Evolutionary conservation across 2,329 filamentous ascomycete species (phyloP).

Genomic region (Penicillium sp.): DNA sequence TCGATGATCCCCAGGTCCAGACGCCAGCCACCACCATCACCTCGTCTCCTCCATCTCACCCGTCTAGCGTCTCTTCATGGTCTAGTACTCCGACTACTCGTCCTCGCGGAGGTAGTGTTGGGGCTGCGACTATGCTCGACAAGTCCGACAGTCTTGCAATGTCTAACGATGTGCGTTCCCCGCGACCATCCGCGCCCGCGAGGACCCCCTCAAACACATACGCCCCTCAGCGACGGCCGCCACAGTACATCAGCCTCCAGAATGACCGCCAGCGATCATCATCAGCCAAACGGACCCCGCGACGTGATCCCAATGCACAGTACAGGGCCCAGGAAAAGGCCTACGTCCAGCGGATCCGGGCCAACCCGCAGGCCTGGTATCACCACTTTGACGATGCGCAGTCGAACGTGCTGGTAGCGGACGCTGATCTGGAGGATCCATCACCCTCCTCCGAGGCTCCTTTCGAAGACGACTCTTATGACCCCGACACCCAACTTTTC

Average conservation of each 20-base stretch:
- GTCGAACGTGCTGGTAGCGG: conserved; percentile 62
- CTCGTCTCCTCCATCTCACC: conserved; percentile 31
- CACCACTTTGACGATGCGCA: conserved; percentile 55
- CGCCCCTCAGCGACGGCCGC: conserved; percentile 56
- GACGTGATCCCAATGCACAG: conserved; percentile 64
- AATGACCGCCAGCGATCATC: conserved; percentile 52
- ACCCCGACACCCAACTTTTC: conserved; percentile 88
- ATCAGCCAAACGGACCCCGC: conserved; percentile 50
- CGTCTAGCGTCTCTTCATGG: conserved; percentile 34
- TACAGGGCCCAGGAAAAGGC: conserved; percentile 86
- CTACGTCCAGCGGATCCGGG: conserved; percentile 85
- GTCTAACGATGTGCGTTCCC: conserved; percentile 46
- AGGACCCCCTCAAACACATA: conserved; percentile 77
- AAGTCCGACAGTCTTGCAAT: conserved; percentile 30
- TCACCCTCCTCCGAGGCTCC: conserved; percentile 79
- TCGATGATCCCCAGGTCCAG: conserved; percentile 30
- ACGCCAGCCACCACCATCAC: conserved; percentile 30
- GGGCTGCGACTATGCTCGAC: conserved; percentile 42
- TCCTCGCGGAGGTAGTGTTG: conserved; percentile 42
- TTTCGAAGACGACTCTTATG: conserved; percentile 76
- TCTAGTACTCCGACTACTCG: conserved; percentile 33
- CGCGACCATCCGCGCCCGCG: conserved; percentile 63
- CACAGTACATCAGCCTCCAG: conserved; percentile 46
- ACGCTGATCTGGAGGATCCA: conserved; percentile 85
- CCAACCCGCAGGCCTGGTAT: conserved; percentile 74